Evolutionary conservation across 2,329 filamentous ascomycete genomes (phyloP).

Genomic region (Fusarium pseudocircinatum): DNA sequence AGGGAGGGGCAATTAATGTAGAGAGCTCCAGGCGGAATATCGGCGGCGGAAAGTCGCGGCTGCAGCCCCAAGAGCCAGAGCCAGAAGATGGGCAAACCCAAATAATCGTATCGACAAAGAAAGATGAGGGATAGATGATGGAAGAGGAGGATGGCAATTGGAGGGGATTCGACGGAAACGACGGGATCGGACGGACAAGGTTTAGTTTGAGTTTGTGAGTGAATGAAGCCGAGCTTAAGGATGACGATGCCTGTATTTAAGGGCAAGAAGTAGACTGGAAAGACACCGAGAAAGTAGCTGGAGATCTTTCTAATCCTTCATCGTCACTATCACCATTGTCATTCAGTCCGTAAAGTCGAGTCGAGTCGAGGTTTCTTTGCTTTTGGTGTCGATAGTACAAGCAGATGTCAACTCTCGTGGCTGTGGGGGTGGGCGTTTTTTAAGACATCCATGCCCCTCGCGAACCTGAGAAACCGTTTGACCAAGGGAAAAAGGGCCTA

Average conservation of each 20-base stretch:
- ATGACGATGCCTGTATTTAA: conserved; percentile 11
- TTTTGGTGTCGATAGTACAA: conserved; percentile 1
- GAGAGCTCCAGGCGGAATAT: not conserved
- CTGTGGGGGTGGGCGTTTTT: conserved; percentile 35
- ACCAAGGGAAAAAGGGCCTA: conserved; percentile 6
- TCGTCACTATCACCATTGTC: not conserved
- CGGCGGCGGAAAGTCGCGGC: conserved; percentile 25
- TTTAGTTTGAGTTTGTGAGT: conserved; percentile 29
- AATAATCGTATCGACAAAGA: conserved; percentile 28
- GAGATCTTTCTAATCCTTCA: not conserved
- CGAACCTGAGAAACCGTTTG: conserved; percentile 37
- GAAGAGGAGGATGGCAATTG: conserved; percentile 25
- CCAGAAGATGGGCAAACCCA: conserved; percentile 10
- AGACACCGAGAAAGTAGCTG: not conserved
- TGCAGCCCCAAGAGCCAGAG: not conserved
- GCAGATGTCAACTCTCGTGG: conserved; percentile 13
- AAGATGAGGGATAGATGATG: conserved; percentile 12
- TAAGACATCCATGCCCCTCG: conserved; percentile 28
- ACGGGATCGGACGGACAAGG: conserved; percentile 39
- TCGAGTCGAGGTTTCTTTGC: conserved; percentile 3
- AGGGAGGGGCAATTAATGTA: conserved; percentile 28
- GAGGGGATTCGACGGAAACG: conserved; percentile 42
- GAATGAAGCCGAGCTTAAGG: conserved; percentile 21
- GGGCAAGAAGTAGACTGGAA: not conserved
- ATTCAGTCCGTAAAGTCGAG: conserved; percentile 11